Conservation (phyloP, 306 rosid species). For the Luffa acutangula region DNA sequence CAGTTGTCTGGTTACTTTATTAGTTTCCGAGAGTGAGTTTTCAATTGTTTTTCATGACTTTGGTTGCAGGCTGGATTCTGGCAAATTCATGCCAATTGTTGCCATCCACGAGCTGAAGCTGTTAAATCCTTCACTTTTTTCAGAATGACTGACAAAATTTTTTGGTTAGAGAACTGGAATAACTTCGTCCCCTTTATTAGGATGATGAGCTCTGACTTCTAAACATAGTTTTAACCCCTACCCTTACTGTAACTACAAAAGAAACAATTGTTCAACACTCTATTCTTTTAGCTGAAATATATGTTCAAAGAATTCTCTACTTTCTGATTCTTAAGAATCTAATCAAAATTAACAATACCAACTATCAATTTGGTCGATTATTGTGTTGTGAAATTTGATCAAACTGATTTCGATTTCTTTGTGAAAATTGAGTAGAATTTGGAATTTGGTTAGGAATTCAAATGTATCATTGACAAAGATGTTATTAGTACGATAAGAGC, state of each 20-base stretch:
- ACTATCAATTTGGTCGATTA: too few species aligned
- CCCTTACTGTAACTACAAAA: not conserved
- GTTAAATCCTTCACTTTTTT: slow-evolving; percentile 27
- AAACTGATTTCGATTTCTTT: too few species aligned
- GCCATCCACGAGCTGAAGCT: slow-evolving; percentile 17
- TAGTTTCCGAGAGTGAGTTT: not conserved
- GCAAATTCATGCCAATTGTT: slow-evolving; percentile 27
- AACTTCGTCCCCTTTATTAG: slow-evolving; percentile 25
- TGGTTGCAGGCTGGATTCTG: slow-evolving; percentile 25
- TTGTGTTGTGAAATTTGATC: too few species aligned
- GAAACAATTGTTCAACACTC: not conserved
- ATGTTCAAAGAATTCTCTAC: not conserved
- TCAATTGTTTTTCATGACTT: not conserved
- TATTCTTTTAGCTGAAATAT: not conserved
- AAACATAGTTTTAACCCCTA: not conserved
- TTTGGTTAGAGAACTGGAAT: slow-evolving; percentile 22
- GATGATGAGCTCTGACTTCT: slow-evolving; percentile 15
- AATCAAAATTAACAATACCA: too few species aligned
- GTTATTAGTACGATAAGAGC: too few species aligned
- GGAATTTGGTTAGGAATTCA: too few species aligned
- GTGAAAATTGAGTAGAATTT: too few species aligned
- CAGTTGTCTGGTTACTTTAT: not conserved
- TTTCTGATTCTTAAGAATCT: not conserved
- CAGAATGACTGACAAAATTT: slow-evolving; percentile 19
- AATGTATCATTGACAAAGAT: too few species aligned